Conservation (phyloP, 768 basidiomycete genomes). For the Russula griseocarnosa region DNA sequence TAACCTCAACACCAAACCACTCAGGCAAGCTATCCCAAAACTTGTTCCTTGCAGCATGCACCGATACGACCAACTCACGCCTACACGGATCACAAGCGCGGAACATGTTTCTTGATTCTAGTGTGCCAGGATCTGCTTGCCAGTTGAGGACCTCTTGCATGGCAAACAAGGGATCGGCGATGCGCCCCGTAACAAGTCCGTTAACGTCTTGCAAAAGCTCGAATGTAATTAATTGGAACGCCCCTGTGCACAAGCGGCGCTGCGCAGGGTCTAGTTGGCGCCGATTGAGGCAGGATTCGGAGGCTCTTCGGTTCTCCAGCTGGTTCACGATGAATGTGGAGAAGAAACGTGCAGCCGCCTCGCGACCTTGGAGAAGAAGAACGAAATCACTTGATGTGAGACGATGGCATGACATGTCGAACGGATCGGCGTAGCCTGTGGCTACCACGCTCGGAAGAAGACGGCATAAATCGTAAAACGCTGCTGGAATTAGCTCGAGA, state of each 20-base stretch:
- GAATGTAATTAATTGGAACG: constrained; percentile 26
- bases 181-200: constrained; percentile 24
- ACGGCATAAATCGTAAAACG: constrained; percentile 78
- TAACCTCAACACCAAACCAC: constrained; percentile 27
- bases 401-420: constrained; percentile 37
- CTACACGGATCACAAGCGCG: constrained; percentile 27
- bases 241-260: constrained; percentile 23
- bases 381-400: constrained; percentile 55
- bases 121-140: constrained; percentile 17
- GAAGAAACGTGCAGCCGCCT: constrained; percentile 67
- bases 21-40: constrained; percentile 27
- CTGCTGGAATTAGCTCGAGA: constrained; percentile 61
- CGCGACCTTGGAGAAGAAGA: constrained; percentile 60
- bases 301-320: constrained; percentile 59
- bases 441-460: constrained; percentile 58
- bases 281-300: constrained; percentile 31
- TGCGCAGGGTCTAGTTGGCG: constrained; percentile 10
- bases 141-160: constrained; percentile 27
- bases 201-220: constrained; percentile 28
- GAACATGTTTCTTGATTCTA: constrained; percentile 16
- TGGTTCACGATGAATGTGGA: constrained; percentile 75
- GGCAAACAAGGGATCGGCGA: constrained; percentile 28
- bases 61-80: constrained; percentile 17
- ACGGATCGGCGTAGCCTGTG: constrained; percentile 44
- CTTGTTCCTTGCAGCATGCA: constrained; percentile 23